A percentile compares a stretch with the other conserved stretches of the same genome.
Evolutionary conservation across 2,329 filamentous ascomycete species (phyloP).

Genomic region (Curvularia sp.): DNA sequence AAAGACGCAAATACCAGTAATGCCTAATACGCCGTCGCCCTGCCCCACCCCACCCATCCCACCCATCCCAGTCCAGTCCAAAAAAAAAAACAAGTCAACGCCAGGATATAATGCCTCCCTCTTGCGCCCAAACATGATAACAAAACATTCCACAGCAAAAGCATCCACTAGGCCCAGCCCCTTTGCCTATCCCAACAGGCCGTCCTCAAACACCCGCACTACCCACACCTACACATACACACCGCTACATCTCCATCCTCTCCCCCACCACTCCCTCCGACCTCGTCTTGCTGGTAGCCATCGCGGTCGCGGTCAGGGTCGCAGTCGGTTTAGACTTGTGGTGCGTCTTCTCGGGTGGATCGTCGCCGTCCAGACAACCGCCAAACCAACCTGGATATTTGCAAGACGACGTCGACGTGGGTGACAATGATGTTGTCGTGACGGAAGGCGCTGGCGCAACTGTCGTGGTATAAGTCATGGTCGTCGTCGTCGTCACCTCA

Average conservation of each 20-base stretch:
- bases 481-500: constrained; percentile 51
- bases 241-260: constrained; percentile 38
- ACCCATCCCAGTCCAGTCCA: neutral
- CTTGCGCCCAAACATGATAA: constrained; percentile 2
- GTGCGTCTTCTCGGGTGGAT: constrained; percentile 47
- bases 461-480: constrained; percentile 38
- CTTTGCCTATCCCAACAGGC: neutral
- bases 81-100: neutral
- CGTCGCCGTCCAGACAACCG: constrained; percentile 58
- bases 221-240: neutral
- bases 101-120: constrained; percentile 22
- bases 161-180: neutral
- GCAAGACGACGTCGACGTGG: constrained; percentile 52
- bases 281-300: constrained; percentile 17
- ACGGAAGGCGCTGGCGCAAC: constrained; percentile 36
- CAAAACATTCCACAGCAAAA: constrained; percentile 1
- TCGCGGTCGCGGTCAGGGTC: constrained; percentile 21
- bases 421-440: constrained; percentile 42
- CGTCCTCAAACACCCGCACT: neutral
- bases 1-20: neutral
- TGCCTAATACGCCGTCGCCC: neutral
- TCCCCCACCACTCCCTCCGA: constrained; percentile 20
- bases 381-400: constrained; percentile 58
- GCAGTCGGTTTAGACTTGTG: constrained; percentile 25
- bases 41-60: neutral